Evolutionary conservation across 1,284 basidiomycete genomes (phyloP), one percentile per base, ranked within the genome.

Genomic region (Rhodotorula glutinis): DNA sequence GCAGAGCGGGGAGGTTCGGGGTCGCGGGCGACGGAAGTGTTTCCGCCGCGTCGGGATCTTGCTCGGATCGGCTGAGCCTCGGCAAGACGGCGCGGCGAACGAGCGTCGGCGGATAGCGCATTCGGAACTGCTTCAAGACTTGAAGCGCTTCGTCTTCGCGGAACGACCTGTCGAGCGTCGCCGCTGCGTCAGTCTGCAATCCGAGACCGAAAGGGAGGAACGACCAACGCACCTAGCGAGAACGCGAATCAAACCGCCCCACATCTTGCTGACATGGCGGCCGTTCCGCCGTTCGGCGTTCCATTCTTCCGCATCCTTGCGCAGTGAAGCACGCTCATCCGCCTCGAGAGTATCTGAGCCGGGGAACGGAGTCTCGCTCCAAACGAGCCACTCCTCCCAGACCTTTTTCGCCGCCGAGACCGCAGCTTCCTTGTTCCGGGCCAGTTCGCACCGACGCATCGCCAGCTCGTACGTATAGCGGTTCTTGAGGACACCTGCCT

Each of bases 321-420:
- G 17, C 19, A n/a, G 10, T 11, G 33, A 38, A 14, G 14, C 25
- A 14, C 4, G 14, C 29, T 29, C 41, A 44, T 52, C 17, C 41
- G 27, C 23, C 52, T 49, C 33, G 53, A n/a, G 44, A 44, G 16
- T 40, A 53, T 61, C 21, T 59, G 55, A 40, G 27, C 16, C 8
- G 27, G 62, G 66, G 2, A 46, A 33, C 1, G 40, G 25, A 29
- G 59, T 58, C 14, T 53, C 47, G 52, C 51, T 61, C 72, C 72
- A 73, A 10, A n/a, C 44, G 13, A 66, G 29, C 72, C 72, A 73
- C 52, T 67, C 72, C 40, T 60, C 67, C 53, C 69, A 73, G 53
- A 72, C 57, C 46, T 57, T 25, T 57, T 67, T 63, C 33, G 63
- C 70, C 3, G 25, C 41, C 25, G 43, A 53, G 9, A 62, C 49